phyloP scores from a whole-genome alignment of 768 basidiomycete genomes.

The Rossbeevera mucosa region DNA sequence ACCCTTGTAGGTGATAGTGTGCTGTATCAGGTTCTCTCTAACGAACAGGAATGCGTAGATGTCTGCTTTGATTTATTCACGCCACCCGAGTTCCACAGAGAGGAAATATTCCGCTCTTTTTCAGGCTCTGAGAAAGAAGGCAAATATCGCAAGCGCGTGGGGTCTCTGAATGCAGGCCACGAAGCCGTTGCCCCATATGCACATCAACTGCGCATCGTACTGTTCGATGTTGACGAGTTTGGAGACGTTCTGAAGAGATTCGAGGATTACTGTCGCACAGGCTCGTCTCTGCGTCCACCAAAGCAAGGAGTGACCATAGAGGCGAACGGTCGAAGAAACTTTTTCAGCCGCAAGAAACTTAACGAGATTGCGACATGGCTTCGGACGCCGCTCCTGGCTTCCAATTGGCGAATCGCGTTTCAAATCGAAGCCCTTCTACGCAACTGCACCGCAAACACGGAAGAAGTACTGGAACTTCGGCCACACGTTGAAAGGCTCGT shows the following conservation, averaged over 20 bases:
- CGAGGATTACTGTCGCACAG: constrained; percentile 43
- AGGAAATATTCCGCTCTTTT: constrained; percentile 54
- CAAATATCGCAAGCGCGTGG: constrained; percentile 53
- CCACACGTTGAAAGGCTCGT: constrained; percentile 42
- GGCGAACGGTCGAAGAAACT: constrained; percentile 39
- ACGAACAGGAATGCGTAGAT: constrained; percentile 35
- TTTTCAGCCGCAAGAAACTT: constrained; percentile 50
- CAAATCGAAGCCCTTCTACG: constrained; percentile 69
- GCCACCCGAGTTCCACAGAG: constrained; percentile 60
- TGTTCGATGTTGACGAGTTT: constrained; percentile 41
- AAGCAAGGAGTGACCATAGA: constrained; percentile 41
- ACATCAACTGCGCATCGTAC: constrained; percentile 60
- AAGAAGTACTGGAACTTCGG: constrained; percentile 47
- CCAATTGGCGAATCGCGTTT: constrained; percentile 62
- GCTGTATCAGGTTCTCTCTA: constrained; percentile 8
- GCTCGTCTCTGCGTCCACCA: constrained; percentile 40
- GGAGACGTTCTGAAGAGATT: constrained; percentile 45
- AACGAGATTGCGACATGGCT: constrained; percentile 43
- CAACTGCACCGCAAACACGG: constrained; percentile 58
- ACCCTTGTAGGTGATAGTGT: constrained; percentile 49
- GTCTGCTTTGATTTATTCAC: constrained; percentile 63
- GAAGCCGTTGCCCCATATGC: constrained; percentile 61
- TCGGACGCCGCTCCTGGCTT: constrained; percentile 34
- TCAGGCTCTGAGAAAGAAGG: constrained; percentile 32
- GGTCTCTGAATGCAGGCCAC: constrained; percentile 56